A percentile compares a stretch with the other conserved stretches of the same genome.
These are phyloP conservation scores for Stachybotrys chartarum DNA, from an alignment of 2,329 filamentous ascomycete genomes.

Conservation along the genomic window DNA sequence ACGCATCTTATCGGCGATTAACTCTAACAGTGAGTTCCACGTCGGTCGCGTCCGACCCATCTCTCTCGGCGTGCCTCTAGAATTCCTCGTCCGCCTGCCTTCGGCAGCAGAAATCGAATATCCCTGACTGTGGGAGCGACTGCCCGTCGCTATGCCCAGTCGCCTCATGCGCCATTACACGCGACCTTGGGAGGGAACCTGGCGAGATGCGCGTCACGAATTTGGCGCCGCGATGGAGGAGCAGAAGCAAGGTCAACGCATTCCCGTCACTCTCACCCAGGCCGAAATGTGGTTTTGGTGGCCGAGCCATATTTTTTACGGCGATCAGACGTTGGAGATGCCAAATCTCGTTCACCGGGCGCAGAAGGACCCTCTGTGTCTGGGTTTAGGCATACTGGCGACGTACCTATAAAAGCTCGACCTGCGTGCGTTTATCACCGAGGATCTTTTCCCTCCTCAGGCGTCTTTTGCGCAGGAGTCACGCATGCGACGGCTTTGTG, in stretches of 20 bases:
- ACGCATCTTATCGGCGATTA: background rate
- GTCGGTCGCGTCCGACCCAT: conserved; percentile 10
- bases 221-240: conserved; percentile 10
- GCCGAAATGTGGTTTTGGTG: conserved; percentile 10
- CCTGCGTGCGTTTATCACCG: conserved; percentile 11
- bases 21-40: background rate
- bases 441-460: conserved; percentile 7
- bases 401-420: conserved; percentile 10
- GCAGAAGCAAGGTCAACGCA: conserved; percentile 2
- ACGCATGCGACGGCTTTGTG: background rate
- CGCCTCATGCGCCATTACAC: conserved; percentile 6
- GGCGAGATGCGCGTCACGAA: conserved; percentile 16
- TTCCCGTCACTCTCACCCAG: conserved; percentile 8
- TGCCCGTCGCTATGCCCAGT: conserved; percentile 6
- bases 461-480: background rate
- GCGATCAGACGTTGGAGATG: conserved; percentile 7
- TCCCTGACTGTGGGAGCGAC: conserved; percentile 16
- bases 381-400: conserved; percentile 11
- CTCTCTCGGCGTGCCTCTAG: conserved; percentile 11
- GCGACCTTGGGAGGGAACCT: conserved; percentile 15
- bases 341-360: conserved; percentile 11
- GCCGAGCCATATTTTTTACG: background rate
- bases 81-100: conserved; percentile 13
- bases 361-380: conserved; percentile 11
- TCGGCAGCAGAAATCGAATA: conserved; percentile 7